Percentiles rank a stretch among this genome's conserved stretches.
Conservation (phyloP, 2,329 filamentous ascomycete species). For the Fusarium buharicum region DNA sequence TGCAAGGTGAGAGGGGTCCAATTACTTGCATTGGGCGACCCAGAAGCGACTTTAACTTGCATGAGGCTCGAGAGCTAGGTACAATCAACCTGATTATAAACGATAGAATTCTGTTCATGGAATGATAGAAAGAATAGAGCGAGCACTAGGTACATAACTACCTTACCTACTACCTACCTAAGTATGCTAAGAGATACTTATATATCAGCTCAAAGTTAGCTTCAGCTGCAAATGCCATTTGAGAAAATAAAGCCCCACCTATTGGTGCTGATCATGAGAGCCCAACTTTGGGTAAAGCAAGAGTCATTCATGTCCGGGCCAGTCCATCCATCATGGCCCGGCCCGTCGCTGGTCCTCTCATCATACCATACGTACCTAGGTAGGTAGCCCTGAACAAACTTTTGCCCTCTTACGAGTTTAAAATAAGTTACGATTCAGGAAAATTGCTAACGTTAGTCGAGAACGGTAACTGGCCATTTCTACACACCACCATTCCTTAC, state of each 20-base stretch:
- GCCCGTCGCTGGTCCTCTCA: slow-evolving; percentile 18
- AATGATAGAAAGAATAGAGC: no score
- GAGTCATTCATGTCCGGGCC: slow-evolving; percentile 2
- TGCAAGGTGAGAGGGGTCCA: slow-evolving; percentile 4
- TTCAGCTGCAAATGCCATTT: slow-evolving; percentile 8
- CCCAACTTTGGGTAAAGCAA: slow-evolving; percentile 8
- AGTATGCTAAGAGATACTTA: no score
- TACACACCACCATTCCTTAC: slow-evolving; percentile 36
- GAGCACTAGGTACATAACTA: no score
- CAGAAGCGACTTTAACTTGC: slow-evolving; percentile 9
- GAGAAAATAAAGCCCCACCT: slow-evolving; percentile 6
- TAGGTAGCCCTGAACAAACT: background rate
- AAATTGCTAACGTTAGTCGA: slow-evolving; percentile 10
- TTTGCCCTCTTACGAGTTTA: slow-evolving; percentile 11
- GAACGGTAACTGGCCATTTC: slow-evolving; percentile 16
- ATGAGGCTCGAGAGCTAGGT: slow-evolving; percentile 7
- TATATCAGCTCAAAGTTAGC: slow-evolving; percentile 12
- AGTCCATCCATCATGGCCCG: slow-evolving; percentile 19
- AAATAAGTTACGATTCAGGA: slow-evolving; percentile 14
- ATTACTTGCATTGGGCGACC: slow-evolving; percentile 23
- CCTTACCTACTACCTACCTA: no score
- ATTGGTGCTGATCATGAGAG: slow-evolving; percentile 17
- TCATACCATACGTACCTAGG: no score
- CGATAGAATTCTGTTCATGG: no score
- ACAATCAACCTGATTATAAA: no score